Evolutionary conservation across 495 filamentous ascomycete species (phyloP), one percentile per base, ranked within the genome.

Genomic region (Aspergillus sclerotiicarbonarius): DNA sequence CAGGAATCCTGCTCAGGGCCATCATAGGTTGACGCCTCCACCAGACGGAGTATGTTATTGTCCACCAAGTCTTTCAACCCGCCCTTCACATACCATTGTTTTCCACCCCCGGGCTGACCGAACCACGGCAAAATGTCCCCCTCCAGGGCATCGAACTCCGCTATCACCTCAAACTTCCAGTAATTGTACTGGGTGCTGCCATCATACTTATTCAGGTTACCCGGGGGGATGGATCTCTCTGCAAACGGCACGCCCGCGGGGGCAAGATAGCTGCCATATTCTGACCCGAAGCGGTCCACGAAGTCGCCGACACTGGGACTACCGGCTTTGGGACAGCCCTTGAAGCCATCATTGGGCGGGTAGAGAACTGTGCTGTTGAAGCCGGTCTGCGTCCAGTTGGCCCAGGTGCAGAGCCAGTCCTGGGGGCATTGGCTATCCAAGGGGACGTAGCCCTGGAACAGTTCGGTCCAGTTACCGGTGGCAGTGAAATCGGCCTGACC

Each of bases 61-160:
- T 32, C 47, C 15, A 29, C 31, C 25, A 50, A 31, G 5, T 5
- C 5, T 8, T 3, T 6, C 47, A 50, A 32, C 16, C 47, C 47
- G 4, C 5, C 47, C 1, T 7, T 0, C 4, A 50, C 25, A 32
- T 16, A 32, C 25, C 25, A 82, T 66, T 85, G 83, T 6, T 77
- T 72, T 4, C 83, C 83, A 59, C 79, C 68, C 0, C 83, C 83
- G 0, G 80, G 80, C 70, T 86, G 83, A 18, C 78, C 81, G 64
- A 83, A 86, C 79, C 76, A 84, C 12, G 79, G 70, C 29, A 77
- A 74, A 51, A 84, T 80, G 1, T 81, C 80, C 1, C 83, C 83
- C 6, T 78, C 59, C 1, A 67, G 51, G 1, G 80, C 78, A 7
- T 57, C 56, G 32, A 86, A 71, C 2, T 69, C 64, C 61, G 69